phyloP scores from a whole-genome alignment of 164 flowering plant species.

The Warburgia ugandensis region DNA sequence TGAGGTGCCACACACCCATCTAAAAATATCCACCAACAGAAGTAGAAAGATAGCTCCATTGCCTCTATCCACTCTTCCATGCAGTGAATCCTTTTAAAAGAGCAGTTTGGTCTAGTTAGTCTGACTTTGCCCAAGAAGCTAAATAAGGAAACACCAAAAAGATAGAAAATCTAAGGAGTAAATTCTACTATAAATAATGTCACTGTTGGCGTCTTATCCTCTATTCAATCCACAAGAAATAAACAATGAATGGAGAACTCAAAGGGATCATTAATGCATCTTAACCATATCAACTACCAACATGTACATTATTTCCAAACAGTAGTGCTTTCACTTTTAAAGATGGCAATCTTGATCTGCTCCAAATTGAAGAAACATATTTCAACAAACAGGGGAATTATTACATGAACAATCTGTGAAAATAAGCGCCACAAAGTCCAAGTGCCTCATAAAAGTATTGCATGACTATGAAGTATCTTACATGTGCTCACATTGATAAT shows the following conservation, averaged over 20 bases:
- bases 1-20: no score
- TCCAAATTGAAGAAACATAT: slow-evolving; percentile 99
- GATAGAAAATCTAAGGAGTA: no score
- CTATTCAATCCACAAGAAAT: no score
- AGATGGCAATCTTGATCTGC: slow-evolving; percentile 96
- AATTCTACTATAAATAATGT: no score
- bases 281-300: neutral
- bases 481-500: slow-evolving; percentile 71
- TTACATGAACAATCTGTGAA: neutral
- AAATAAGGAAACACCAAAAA: no score
- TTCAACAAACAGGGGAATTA: slow-evolving; percentile 28
- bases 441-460: neutral
- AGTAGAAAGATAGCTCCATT: no score
- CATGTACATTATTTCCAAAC: slow-evolving; percentile 26
- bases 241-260: no score
- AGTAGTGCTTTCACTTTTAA: slow-evolving; percentile 37
- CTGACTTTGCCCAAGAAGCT: neutral
- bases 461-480: neutral
- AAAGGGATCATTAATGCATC: neutral
- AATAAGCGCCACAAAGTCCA: neutral
- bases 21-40: no score
- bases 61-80: no score
- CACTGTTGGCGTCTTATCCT: no score
- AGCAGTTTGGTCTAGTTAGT: slow-evolving; percentile 11
- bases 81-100: no score